Evolutionary conservation across 805 yeast genomes (phyloP).

Genomic region (Starmerella etchellsii): DNA sequence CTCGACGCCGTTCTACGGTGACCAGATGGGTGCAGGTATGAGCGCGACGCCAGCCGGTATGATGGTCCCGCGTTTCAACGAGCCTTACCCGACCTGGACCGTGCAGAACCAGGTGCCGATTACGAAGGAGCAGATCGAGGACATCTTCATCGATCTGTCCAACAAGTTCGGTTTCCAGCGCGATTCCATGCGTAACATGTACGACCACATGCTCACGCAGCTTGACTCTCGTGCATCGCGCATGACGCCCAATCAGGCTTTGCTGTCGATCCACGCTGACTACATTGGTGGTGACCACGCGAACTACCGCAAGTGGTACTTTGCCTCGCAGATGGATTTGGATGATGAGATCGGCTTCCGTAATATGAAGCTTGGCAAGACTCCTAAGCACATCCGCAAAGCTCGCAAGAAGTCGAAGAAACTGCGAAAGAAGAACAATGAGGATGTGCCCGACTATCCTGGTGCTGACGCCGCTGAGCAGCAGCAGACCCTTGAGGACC

Average conservation of each 20-base stretch:
- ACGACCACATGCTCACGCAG: conserved; percentile 64
- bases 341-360: conserved; percentile 56
- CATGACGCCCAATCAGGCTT: conserved; percentile 55
- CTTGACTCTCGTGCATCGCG: conserved; percentile 81
- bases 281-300: conserved; percentile 86
- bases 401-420: conserved; percentile 37
- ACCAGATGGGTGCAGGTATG: conserved; percentile 17
- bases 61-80: conserved; percentile 33
- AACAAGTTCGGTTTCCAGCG: conserved; percentile 70
- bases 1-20: conserved; percentile 84
- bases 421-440: conserved; percentile 33
- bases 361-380: conserved; percentile 42
- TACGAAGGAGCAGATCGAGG: conserved; percentile 47
- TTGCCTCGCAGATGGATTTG: conserved; percentile 67
- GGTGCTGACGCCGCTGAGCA: conserved; percentile 36
- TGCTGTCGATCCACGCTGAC: conserved; percentile 69
- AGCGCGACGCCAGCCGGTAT: conserved; percentile 5
- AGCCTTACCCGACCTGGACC: conserved; percentile 99
- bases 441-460: conserved; percentile 4
- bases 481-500: conserved; percentile 48
- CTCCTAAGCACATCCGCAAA: conserved; percentile 33
- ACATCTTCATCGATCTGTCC: conserved; percentile 47
- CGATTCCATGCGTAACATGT: conserved; percentile 67
- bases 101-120: conserved; percentile 82
- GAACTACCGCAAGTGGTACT: conserved; percentile 84